Conservation (phyloP, 495 filamentous ascomycete genomes). For the Penicillium daleae region DNA sequence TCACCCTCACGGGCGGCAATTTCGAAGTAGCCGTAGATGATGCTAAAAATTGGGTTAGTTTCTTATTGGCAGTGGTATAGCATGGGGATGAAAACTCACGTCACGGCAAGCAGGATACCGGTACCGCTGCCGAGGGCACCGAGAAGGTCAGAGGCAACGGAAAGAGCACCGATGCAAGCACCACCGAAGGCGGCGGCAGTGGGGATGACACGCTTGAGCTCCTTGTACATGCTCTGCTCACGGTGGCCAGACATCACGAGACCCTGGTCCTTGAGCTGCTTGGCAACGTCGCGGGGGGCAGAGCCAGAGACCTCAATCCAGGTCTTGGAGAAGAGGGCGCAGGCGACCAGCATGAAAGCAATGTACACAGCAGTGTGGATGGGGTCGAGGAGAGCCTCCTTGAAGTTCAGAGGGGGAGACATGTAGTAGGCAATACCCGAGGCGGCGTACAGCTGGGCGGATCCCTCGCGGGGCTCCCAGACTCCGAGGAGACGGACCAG, state of each 20-base stretch:
- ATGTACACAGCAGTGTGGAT: constrained; percentile 97
- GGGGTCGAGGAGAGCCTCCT: constrained; percentile 91
- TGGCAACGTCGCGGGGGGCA: constrained; percentile 95
- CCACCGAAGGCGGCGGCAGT: constrained; percentile 98
- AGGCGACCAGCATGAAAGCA: constrained; percentile 94
- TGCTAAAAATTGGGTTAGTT: constrained; percentile 57
- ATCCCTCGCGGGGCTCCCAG: constrained; percentile 97
- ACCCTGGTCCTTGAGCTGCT: constrained; percentile 99
- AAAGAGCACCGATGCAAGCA: constrained; percentile 97
- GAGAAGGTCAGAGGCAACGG: constrained; percentile 91
- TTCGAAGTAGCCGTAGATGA: constrained; percentile 99
- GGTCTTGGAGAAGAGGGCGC: constrained; percentile 99
- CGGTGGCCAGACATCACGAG: constrained; percentile 99
- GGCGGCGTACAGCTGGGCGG: constrained; percentile 88
- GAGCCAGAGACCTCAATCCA: constrained; percentile 99
- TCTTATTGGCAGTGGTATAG: background rate
- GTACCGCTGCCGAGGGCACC: constrained; percentile 96
- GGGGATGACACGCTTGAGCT: constrained; percentile 98
- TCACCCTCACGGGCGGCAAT: constrained; percentile 99
- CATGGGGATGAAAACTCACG: constrained; percentile 66
- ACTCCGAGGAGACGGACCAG: constrained; percentile 95
- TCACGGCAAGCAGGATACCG: constrained; percentile 96
- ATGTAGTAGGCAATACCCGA: constrained; percentile 99
- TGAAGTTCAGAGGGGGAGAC: constrained; percentile 97
- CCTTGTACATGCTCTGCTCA: constrained; percentile 99